Evolutionary conservation across 345 rosid genomes (phyloP).

Genomic region (Zanthoxylum bungeanum): DNA sequence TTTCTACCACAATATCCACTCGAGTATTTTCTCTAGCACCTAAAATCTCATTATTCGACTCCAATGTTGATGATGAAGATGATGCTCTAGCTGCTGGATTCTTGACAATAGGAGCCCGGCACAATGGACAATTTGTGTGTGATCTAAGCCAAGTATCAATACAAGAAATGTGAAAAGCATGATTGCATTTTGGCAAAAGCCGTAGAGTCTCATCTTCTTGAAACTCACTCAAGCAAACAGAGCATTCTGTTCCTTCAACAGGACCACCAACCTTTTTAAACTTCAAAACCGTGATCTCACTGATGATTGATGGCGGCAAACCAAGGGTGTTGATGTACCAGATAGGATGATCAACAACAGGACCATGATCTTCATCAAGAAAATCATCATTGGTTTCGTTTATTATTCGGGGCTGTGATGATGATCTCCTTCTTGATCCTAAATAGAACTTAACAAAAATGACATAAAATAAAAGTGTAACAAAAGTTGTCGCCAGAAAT

Average conservation of each 20-base stretch:
- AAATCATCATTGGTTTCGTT: constrained; percentile 29
- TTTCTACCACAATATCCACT: constrained; percentile 20
- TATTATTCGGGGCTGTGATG: background rate
- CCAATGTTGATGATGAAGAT: background rate
- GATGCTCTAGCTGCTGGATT: background rate
- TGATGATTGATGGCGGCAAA: constrained; percentile 45
- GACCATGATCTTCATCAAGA: constrained; percentile 39
- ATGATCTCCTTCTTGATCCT: constrained; percentile 15
- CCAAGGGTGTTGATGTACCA: constrained; percentile 77
- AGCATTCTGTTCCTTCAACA: constrained; percentile 72
- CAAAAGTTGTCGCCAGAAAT: constrained; percentile 24
- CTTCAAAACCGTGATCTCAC: constrained; percentile 48
- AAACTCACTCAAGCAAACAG: constrained; percentile 74
- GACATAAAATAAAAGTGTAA: constrained; percentile 26
- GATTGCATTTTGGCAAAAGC: constrained; percentile 69
- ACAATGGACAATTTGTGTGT: constrained; percentile 62
- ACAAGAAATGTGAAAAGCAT: constrained; percentile 70
- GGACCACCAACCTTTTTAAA: constrained; percentile 44
- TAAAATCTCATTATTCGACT: background rate
- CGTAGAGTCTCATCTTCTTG: constrained; percentile 61
- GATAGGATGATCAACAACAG: constrained; percentile 51
- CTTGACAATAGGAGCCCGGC: constrained; percentile 55
- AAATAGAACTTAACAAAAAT: constrained; percentile 27
- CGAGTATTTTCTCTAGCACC: constrained; percentile 21
- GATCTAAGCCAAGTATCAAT: constrained; percentile 78